Evolutionary conservation across 306 rosid species (phyloP).

Genomic region (Cicer yamashitae): DNA sequence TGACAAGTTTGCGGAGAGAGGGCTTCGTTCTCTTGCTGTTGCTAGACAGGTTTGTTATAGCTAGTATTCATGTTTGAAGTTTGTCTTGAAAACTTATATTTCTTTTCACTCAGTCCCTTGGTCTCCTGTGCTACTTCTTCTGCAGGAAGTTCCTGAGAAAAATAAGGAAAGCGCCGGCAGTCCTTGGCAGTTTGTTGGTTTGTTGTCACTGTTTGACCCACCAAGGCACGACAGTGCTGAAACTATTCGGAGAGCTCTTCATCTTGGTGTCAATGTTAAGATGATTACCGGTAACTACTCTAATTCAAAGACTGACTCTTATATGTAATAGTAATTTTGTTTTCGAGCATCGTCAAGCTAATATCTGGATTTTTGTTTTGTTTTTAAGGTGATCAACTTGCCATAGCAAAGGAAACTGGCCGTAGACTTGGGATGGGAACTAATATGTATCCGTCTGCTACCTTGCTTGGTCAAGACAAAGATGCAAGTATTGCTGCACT

Average conservation of each 20-base stretch:
- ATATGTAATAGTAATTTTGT: neutral
- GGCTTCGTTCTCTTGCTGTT: constrained; percentile 95
- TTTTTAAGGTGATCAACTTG: constrained; percentile 90
- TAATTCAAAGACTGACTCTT: neutral
- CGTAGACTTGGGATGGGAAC: constrained; percentile 99
- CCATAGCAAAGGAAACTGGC: constrained; percentile 97
- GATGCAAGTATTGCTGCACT: constrained; percentile 83
- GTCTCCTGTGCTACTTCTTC: constrained; percentile 25
- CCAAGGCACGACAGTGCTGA: constrained; percentile 99
- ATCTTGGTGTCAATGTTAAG: constrained; percentile 97
- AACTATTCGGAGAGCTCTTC: constrained; percentile 92
- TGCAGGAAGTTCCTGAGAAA: constrained; percentile 91
- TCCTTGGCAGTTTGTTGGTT: constrained; percentile 96
- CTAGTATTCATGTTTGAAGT: constrained; percentile 14
- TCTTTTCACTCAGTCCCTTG: constrained; percentile 4
- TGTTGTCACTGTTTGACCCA: constrained; percentile 92
- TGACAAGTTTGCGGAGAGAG: constrained; percentile 96
- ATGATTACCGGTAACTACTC: constrained; percentile 89
- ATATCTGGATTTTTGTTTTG: constrained; percentile 35
- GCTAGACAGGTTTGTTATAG: constrained; percentile 80
- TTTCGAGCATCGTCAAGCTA: constrained; percentile 23
- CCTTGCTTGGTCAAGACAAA: constrained; percentile 93
- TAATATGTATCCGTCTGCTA: constrained; percentile 95
- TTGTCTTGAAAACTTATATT: constrained; percentile 1
- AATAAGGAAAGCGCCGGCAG: constrained; percentile 72